Conservation (phyloP, 106 monocot genomes). For the Allium sativum region DNA sequence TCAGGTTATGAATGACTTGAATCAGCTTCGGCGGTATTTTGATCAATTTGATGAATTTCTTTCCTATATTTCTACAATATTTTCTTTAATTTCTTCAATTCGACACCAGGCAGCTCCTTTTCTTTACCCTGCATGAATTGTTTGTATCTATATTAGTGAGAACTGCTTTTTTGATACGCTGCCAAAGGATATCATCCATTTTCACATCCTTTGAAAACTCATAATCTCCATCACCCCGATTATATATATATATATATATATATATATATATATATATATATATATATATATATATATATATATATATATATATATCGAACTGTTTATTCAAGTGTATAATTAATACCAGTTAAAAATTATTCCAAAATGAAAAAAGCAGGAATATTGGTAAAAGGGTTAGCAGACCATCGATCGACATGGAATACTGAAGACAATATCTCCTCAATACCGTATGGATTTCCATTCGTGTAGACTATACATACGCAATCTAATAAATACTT, state of each 20-base stretch:
- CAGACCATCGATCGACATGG: conserved; percentile 80
- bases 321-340: background rate
- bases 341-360: background rate
- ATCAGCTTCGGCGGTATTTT: background rate
- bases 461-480: conserved; percentile 66
- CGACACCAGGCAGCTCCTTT: conserved; percentile 44
- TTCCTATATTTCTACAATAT: conserved; percentile 38
- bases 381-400: background rate
- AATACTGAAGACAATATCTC: conserved; percentile 98
- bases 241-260: background rate
- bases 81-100: conserved; percentile 81
- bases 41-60: conserved; percentile 10
- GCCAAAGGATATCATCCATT: conserved; percentile 68
- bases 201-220: conserved; percentile 71
- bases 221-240: conserved; percentile 94
- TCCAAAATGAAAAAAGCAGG: background rate
- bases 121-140: conserved; percentile 64
- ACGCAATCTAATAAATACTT: no score
- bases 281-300: no score
- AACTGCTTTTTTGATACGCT: conserved; percentile 73
- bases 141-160: conserved; percentile 55
- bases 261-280: no score
- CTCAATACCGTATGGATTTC: conserved; percentile 93
- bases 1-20: conserved; percentile 13
- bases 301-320: no score